A percentile compares a stretch with the other conserved stretches of the same genome.
Evolutionary conservation across 2,329 filamentous ascomycete genomes (phyloP).

Genomic region (Fusarium penzigii): DNA sequence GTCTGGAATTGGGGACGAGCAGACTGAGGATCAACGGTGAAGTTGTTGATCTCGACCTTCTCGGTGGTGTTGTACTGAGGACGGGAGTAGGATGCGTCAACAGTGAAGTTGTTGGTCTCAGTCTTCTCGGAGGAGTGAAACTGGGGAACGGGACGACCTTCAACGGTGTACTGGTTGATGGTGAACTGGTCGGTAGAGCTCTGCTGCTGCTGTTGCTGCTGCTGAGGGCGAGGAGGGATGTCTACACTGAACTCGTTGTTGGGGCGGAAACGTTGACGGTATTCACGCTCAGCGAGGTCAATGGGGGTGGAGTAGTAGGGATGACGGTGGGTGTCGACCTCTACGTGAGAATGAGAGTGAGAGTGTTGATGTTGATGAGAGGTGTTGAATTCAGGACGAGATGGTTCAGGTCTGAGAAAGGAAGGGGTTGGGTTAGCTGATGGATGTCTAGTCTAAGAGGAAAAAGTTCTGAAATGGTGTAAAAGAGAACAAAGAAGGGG

Average conservation of each 20-base stretch:
- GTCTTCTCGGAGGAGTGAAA: slow-evolving; percentile 25
- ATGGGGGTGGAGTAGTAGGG: slow-evolving; percentile 53
- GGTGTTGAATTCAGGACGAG: slow-evolving; percentile 52
- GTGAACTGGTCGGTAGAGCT: slow-evolving; percentile 14
- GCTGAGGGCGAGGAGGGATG: slow-evolving; percentile 35
- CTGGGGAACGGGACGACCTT: slow-evolving; percentile 23
- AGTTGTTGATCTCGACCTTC: background rate
- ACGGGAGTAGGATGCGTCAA: slow-evolving; percentile 25
- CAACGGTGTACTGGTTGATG: slow-evolving; percentile 27
- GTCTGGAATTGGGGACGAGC: background rate
- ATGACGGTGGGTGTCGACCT: slow-evolving; percentile 58
- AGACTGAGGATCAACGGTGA: too few relatives aligned
- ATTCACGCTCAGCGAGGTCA: slow-evolving; percentile 67
- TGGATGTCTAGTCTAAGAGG: slow-evolving; percentile 29
- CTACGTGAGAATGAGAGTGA: slow-evolving; percentile 56
- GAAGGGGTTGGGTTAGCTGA: slow-evolving; percentile 34
- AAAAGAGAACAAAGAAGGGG: too few relatives aligned
- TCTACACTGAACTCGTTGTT: slow-evolving; percentile 40
- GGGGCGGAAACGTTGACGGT: slow-evolving; percentile 62
- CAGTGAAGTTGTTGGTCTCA: slow-evolving; percentile 32
- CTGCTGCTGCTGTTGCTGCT: slow-evolving; percentile 13
- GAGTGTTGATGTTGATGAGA: slow-evolving; percentile 9
- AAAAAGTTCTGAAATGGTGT: too few relatives aligned
- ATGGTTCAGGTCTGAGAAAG: slow-evolving; percentile 39
- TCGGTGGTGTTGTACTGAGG: slow-evolving; percentile 20